Evolutionary conservation across 1,284 basidiomycete species (phyloP).

Genomic region (Ganoderma multipileum): DNA sequence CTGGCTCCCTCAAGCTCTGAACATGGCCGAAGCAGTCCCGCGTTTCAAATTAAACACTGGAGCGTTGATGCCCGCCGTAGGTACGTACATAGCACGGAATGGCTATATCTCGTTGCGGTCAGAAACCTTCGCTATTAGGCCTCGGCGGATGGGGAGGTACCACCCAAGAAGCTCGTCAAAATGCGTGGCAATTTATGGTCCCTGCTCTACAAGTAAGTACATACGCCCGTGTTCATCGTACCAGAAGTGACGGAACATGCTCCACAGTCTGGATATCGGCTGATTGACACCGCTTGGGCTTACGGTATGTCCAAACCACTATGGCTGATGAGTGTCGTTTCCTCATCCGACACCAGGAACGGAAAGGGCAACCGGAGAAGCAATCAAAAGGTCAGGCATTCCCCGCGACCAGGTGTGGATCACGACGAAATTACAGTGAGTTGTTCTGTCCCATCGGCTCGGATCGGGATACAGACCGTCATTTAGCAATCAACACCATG

Average conservation of each 20-base stretch:
- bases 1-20: neutral
- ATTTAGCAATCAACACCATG: slow-evolving; percentile 21
- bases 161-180: slow-evolving; percentile 33
- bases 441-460: neutral
- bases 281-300: slow-evolving; percentile 40
- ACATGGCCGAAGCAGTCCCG: slow-evolving; percentile 34
- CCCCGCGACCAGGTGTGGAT: slow-evolving; percentile 53
- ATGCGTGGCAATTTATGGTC: slow-evolving; percentile 36
- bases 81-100: slow-evolving; percentile 21
- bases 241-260: neutral
- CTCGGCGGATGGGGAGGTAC: slow-evolving; percentile 40
- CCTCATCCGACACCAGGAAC: slow-evolving; percentile 39
- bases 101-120: neutral
- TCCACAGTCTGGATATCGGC: slow-evolving; percentile 38
- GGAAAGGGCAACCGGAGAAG: slow-evolving; percentile 48
- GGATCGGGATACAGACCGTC: neutral
- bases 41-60: slow-evolving; percentile 41
- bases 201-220: slow-evolving; percentile 35
- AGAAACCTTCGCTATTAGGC: slow-evolving; percentile 23
- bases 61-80: slow-evolving; percentile 38
- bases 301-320: slow-evolving; percentile 34
- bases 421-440: slow-evolving; percentile 47
- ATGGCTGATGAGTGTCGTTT: neutral
- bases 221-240: neutral
- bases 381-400: slow-evolving; percentile 48